Conservation (phyloP, 2,329 filamentous ascomycete genomes). For the Diplocarpon rosae region DNA sequence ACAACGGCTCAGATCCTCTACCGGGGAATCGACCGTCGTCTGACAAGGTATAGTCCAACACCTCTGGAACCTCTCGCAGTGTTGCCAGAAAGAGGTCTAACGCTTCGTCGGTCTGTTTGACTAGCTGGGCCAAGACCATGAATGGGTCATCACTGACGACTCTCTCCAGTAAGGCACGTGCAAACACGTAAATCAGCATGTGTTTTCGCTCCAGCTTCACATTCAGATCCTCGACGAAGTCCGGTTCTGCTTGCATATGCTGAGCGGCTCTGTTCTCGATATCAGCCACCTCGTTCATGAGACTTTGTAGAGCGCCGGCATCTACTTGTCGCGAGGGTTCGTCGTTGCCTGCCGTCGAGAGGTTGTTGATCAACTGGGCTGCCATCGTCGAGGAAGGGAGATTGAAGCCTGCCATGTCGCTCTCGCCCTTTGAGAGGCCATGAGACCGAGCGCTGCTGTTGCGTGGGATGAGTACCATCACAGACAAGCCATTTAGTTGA, state of each 20-base stretch:
- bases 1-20: conserved; percentile 49
- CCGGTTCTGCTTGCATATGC: conserved; percentile 14
- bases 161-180: conserved; percentile 65
- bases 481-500: conserved; percentile 15
- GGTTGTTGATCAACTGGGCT: conserved; percentile 75
- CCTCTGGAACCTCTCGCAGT: conserved; percentile 60
- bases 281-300: conserved; percentile 48
- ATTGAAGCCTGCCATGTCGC: conserved; percentile 12
- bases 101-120: conserved; percentile 56
- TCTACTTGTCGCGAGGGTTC: conserved; percentile 47
- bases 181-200: conserved; percentile 74
- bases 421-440: conserved; percentile 12
- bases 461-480: conserved; percentile 18
- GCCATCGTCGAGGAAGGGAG: conserved; percentile 71
- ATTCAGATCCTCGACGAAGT: conserved; percentile 35
- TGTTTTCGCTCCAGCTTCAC: conserved; percentile 69
- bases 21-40: conserved; percentile 34
- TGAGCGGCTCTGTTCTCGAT: conserved; percentile 45
- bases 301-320: conserved; percentile 54
- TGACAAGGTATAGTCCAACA: conserved; percentile 42
- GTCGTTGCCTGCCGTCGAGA: conserved; percentile 53
- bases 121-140: conserved; percentile 39
- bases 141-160: conserved; percentile 60
- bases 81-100: conserved; percentile 67
- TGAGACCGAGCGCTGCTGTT: conserved; percentile 7